These are phyloP conservation scores for Meyerozyma carpophila DNA, from an alignment of 1,139 yeast species.

Conservation along the genomic window DNA sequence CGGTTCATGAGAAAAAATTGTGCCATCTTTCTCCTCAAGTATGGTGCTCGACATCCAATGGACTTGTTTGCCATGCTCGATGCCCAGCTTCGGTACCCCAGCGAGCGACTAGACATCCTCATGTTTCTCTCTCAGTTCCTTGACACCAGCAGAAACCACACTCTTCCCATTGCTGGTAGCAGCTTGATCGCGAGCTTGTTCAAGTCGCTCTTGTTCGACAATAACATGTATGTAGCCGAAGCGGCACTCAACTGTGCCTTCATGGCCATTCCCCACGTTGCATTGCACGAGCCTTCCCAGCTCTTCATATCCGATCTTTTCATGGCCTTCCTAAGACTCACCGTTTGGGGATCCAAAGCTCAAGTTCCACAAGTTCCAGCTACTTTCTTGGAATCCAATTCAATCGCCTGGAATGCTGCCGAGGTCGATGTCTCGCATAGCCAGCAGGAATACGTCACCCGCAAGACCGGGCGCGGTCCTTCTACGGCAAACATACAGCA, in stretches of 20 bases:
- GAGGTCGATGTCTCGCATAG: constrained; percentile 15
- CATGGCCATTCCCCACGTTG: constrained; percentile 52
- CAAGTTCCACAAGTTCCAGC: constrained; percentile 1
- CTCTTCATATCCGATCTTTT: constrained; percentile 37
- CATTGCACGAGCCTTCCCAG: constrained; percentile 25
- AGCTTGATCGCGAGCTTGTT: constrained; percentile 38
- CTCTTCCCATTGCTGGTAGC: constrained; percentile 29
- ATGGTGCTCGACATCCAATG: constrained; percentile 29
- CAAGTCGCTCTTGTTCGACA: constrained; percentile 40
- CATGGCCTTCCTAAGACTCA: constrained; percentile 40
- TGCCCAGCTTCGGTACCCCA: constrained; percentile 21
- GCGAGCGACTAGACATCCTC: constrained; percentile 30
- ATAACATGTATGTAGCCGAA: constrained; percentile 35
- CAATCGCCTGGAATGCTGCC: constrained; percentile 6
- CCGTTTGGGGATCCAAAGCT: constrained; percentile 10
- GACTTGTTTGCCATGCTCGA: constrained; percentile 30
- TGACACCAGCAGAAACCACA: constrained; percentile 24
- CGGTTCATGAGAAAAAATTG: constrained; percentile 46
- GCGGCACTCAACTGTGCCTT: constrained; percentile 40
- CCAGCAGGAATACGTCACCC: neutral
- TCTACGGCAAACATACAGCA: constrained; percentile 5
- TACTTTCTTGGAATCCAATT: neutral
- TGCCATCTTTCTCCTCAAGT: constrained; percentile 31
- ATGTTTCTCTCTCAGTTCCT: constrained; percentile 26
- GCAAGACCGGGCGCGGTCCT: neutral